These are phyloP conservation scores for Nicotiana knightiana DNA, from an alignment of 257 asterid genomes.

Conservation along the genomic window DNA sequence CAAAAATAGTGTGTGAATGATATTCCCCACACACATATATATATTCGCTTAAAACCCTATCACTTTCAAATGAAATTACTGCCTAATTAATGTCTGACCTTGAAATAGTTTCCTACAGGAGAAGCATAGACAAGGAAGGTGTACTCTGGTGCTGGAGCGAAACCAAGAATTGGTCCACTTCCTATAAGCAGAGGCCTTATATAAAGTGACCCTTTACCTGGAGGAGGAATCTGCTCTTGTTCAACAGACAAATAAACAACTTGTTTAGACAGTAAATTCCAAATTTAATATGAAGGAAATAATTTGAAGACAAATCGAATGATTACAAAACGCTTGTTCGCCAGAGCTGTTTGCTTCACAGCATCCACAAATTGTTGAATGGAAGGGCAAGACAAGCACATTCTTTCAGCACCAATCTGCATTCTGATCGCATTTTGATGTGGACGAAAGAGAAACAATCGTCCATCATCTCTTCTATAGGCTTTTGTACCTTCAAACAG, in stretches of 20 bases:
- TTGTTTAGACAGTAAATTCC: not conserved
- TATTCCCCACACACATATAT: no score
- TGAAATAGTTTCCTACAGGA: constrained; percentile 83
- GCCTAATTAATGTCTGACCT: constrained; percentile 27
- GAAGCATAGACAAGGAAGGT: constrained; percentile 78
- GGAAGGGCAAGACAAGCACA: constrained; percentile 78
- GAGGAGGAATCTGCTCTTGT: constrained; percentile 70
- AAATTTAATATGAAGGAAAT: not conserved
- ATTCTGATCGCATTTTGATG: constrained; percentile 62
- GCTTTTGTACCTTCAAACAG: constrained; percentile 69
- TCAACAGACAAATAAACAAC: not conserved
- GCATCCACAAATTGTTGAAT: constrained; percentile 54
- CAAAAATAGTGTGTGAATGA: no score
- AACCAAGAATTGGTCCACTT: constrained; percentile 67
- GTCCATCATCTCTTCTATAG: constrained; percentile 48
- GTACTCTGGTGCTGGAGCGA: constrained; percentile 72
- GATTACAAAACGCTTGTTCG: constrained; percentile 67
- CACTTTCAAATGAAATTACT: not conserved
- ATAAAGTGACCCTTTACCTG: constrained; percentile 78
- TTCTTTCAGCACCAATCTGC: constrained; percentile 76
- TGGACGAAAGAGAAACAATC: constrained; percentile 61
- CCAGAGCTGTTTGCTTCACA: constrained; percentile 60
- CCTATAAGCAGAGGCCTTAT: constrained; percentile 82
- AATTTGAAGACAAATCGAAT: not conserved
- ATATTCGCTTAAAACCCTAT: not conserved